Evolutionary conservation across 176 grass and related monocot genomes (phyloP), one percentile per base, ranked within the genome.

Genomic region (Cymbopogon citratus): DNA sequence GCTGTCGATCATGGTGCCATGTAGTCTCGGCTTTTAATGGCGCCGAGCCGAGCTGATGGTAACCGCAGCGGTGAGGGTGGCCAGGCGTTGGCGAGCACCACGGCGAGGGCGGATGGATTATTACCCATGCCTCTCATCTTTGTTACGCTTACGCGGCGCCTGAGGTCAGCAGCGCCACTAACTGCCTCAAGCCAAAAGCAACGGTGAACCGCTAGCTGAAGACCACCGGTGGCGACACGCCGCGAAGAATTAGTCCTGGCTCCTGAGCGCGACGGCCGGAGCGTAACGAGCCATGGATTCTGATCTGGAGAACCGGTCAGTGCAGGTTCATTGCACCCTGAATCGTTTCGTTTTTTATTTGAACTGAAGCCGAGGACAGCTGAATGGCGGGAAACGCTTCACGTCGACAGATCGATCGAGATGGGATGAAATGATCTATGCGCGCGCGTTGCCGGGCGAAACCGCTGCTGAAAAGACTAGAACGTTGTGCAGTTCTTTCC

Each of bases 341-440:
- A 67, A 74, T 39, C 51, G 2, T 54, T 3, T n/a, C n/a, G n/a
- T n/a, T n/a, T 56, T 23, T 60, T n/a, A 25, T 60, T 60, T 60
- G 56, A 27, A 1, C 12, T 56, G 19, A 51, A 0, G 26, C 5
- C 21, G 44, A 18, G 61, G 34, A 3, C 18, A 49, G 15, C 83
- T 80, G 83, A 73, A 77, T 78, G 83, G 66, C 87, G 66, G 73
- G 83, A 78, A 82, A 60, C 3, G 78, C 57, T 77, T 89, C 73
- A 33, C 73, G 87, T 89, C 66, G 83, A 66, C 83, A 41, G 48
- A 62, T 57, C 7, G 48, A 61, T 9, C 14, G 14, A 15, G 65
- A 43, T 25, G 76, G 68, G 41, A 45, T 12, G 81, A 84, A 41
- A 62, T n/a, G 80, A 72, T 60, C 66, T 66, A 23, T 12, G 60